Evolutionary conservation across 2,329 filamentous ascomycete species (phyloP).

Genomic region (Beauveria asiatica): DNA sequence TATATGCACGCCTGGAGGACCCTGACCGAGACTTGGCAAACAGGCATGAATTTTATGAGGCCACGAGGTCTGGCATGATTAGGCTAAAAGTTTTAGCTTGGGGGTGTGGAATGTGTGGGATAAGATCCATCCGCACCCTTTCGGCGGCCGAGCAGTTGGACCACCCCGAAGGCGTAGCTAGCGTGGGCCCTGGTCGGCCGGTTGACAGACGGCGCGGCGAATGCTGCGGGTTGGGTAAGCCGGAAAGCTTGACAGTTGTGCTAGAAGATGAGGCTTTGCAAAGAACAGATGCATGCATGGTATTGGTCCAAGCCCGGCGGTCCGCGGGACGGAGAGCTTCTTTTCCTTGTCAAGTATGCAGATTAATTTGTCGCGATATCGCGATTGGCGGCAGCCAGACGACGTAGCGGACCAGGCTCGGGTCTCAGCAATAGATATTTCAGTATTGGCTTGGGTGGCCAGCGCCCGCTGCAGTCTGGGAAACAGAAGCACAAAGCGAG

Average conservation of each 20-base stretch:
- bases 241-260: not conserved
- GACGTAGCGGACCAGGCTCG: not conserved
- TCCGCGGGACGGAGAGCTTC: not conserved
- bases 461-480: not conserved
- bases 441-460: not conserved
- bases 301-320: not conserved
- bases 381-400: not conserved
- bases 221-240: slow-evolving; percentile 2
- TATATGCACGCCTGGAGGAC: slow-evolving; percentile 2
- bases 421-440: not conserved
- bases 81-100: slow-evolving; percentile 3
- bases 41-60: not conserved
- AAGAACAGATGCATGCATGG: not conserved
- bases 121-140: slow-evolving; percentile 10
- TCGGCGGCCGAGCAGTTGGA: slow-evolving; percentile 8
- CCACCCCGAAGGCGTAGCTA: slow-evolving; percentile 6
- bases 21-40: slow-evolving; percentile 1
- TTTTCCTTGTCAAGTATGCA: not conserved
- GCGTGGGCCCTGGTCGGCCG: not conserved
- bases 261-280: not conserved
- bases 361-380: not conserved
- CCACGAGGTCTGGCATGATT: slow-evolving; percentile 2
- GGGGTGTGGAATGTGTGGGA: slow-evolving; percentile 8
- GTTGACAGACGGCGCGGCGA: slow-evolving; percentile 1
- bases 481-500: not conserved